phyloP scores from a whole-genome alignment of 495 filamentous ascomycete genomes.

The Podospora pseudopauciseta region DNA sequence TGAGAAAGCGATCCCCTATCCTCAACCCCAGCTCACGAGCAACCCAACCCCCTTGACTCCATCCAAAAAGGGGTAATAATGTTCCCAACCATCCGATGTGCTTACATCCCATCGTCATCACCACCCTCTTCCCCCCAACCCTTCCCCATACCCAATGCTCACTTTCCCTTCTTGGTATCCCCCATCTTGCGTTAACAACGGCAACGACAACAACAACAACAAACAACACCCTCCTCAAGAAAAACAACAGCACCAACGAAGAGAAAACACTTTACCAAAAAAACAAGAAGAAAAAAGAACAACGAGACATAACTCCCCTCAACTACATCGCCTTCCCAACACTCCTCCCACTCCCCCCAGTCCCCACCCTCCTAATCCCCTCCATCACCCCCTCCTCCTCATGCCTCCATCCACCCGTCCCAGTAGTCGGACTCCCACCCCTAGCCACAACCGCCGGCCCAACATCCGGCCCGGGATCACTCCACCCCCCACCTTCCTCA shows the following conservation, averaged over 20 bases:
- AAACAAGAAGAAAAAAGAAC: not conserved
- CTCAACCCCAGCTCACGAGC: not conserved
- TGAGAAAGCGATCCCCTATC: not conserved
- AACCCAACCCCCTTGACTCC: not conserved
- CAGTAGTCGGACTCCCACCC: not conserved
- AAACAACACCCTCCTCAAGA: not conserved
- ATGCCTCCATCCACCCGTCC: not conserved
- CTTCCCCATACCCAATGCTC: not conserved
- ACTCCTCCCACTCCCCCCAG: slow-evolving; percentile 25
- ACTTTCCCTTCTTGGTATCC: not conserved
- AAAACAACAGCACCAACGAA: slow-evolving; percentile 6
- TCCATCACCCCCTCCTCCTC: slow-evolving; percentile 1
- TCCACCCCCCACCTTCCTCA: slow-evolving; percentile 39
- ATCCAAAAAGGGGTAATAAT: not conserved
- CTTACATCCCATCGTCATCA: not conserved
- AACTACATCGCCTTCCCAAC: slow-evolving; percentile 42
- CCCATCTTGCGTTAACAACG: not conserved
- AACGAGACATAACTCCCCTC: slow-evolving; percentile 3
- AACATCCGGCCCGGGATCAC: slow-evolving; percentile 52
- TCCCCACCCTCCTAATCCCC: slow-evolving; percentile 24
- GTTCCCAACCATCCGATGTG: not conserved
- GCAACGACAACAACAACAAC: not conserved
- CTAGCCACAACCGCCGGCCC: slow-evolving; percentile 32
- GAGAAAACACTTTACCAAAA: not conserved
- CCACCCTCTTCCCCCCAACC: not conserved